phyloP scores from a whole-genome alignment of 441 rosid genomes.

The Erodium trifolium region DNA sequence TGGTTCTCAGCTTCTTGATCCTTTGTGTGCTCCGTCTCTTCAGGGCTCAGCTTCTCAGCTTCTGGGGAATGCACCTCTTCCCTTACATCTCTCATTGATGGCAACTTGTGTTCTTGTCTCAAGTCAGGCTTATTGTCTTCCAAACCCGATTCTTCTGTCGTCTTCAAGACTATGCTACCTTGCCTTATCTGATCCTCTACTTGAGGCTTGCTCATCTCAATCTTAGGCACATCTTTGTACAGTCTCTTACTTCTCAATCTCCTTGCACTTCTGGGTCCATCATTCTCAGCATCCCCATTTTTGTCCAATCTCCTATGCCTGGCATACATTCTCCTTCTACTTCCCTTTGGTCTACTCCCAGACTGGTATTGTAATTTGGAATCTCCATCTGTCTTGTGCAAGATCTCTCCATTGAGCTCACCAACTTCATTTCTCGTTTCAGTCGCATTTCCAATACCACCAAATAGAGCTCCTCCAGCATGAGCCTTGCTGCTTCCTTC shows the following conservation, averaged over 20 bases:
- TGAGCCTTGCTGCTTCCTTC: neutral
- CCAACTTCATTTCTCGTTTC: conserved; percentile 8
- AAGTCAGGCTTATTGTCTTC: neutral
- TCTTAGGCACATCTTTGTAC: neutral
- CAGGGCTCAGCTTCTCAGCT: conserved; percentile 11
- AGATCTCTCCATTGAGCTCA: conserved; percentile 17
- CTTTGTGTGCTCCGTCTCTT: too few relatives aligned
- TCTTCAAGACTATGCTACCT: neutral
- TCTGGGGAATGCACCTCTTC: conserved; percentile 2
- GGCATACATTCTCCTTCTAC: conserved; percentile 26
- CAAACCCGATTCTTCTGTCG: neutral
- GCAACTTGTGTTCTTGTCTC: neutral
- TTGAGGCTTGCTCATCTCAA: conserved; percentile 4
- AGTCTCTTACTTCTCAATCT: conserved; percentile 13
- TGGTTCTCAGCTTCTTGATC: too few relatives aligned
- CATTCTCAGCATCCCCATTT: conserved; percentile 15
- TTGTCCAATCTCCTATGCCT: conserved; percentile 26
- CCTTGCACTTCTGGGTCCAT: conserved; percentile 9
- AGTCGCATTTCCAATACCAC: conserved; percentile 11
- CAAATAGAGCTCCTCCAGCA: conserved; percentile 6
- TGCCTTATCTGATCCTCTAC: conserved; percentile 16
- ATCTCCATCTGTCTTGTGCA: neutral
- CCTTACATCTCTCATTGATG: too few relatives aligned
- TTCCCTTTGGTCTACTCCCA: conserved; percentile 12
- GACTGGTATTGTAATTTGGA: neutral